Evolutionary conservation across 1,284 basidiomycete species (phyloP), one percentile per base, ranked within the genome.

Genomic region (Melampsora abietis-canadensis): DNA sequence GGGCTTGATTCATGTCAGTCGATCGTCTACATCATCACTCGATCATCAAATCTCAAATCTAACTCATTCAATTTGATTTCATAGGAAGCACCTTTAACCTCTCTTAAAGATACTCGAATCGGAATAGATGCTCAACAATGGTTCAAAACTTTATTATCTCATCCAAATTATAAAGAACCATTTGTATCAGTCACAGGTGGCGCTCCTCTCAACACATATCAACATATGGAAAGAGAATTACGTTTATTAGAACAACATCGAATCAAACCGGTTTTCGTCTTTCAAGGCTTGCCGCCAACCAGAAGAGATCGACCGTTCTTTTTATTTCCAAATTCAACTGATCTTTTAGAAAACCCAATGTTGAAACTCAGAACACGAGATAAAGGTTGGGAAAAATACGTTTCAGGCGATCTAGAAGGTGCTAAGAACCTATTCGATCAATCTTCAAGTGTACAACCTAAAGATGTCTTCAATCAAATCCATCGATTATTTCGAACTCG

Each of bases 251-350:
- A 97, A 86, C 90, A 90, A 83, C 85, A 90, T 61, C 89, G 87
- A 77, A 95, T 98, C 85, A 97, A 96, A 82, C 96, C 95, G 31
- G 92, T 99, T 46, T 97, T 98, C 81, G 92, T 99, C 66, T 96
- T 98, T 83, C 88, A 92, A 57, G 95, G 95, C 17, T 85, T 96
- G 48, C 82, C 86, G 87, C 15, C 73, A 31, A 57, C 66, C 15
- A 48, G 66, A 30, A 60, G 73, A 51, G 73, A 75, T 68, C 54
- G 73, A 8, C 78, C 75, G 2, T 68, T 68, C 70, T 66, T 67
- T 57, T 63, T 62, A 40, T 60, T 67, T n/a, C 73, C 65, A 27
- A 75, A 75, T 63, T 62, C 70, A 15, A 75, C 73, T 44, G 57
- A 68, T 40, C 57, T 76, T 24, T 57, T 65, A 14, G 68, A 76